Evolutionary conservation across 1,284 basidiomycete species (phyloP), one percentile per base, ranked within the genome.

Genomic region (Tilletia horrida): DNA sequence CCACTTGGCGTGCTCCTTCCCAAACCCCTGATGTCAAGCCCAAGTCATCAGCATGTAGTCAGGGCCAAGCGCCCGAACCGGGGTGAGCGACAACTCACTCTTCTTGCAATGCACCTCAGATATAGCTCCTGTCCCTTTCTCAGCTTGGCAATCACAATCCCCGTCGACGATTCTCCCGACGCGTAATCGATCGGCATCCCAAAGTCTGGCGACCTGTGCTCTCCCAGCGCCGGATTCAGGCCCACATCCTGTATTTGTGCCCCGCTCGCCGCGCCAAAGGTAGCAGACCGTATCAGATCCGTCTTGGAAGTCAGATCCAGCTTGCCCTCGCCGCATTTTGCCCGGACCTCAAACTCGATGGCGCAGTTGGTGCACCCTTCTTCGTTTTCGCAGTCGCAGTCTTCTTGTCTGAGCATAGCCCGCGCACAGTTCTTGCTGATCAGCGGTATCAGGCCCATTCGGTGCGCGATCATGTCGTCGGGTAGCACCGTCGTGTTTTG

Each of bases 1-100:
- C 93, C 95, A 98, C 84, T 99, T 99, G 7, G 96, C 93, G 81
- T 99, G 96, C 81, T 97, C 93, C 84, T 98, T 97, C 8, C 93
- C 93, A 70, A 97, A 91, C 31, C 95, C 95, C 92, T 96, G 74
- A 23, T 40, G 35, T 40, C 35, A 52, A 25, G 50, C 23, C n/a
- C 35, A 21, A 21, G 42, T 62, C 14, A 31, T 13, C 2, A 62
- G 14, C 21, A 18, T 9, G n/a, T 14, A n/a, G 8, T 21, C 27
- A 61, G n/a, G 25, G 13, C 13, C 8, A 48, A 48, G 2, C 8
- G 9, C 35, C 35, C 35, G 11, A 40, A 40, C 6, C 0, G 66
- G 4, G 47, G 2, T 11, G 13, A 23, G 21, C 21, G 23, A 47
- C 25, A n/a, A 68, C 84, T 25, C 68, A 91, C 92, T 88, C 97